Percentiles rank a stretch among this genome's conserved stretches.
phyloP scores from a whole-genome alignment of 2,329 filamentous ascomycete genomes.

The Trichoderma breve region DNA sequence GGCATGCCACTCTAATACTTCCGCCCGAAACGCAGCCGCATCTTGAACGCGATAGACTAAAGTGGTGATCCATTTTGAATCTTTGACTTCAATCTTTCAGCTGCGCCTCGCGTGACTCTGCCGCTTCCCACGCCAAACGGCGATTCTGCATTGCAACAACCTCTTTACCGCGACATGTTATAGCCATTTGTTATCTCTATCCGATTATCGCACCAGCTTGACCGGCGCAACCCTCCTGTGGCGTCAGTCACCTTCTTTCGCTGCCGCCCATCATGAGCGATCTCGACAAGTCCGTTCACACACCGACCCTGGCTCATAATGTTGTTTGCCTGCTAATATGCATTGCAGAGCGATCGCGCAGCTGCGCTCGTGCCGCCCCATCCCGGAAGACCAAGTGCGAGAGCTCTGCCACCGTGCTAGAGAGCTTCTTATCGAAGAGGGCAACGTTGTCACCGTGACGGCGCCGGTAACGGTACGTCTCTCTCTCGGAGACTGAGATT shows the following conservation, averaged over 20 bases:
- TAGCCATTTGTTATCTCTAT: conserved; percentile 22
- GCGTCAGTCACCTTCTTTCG: conserved; percentile 10
- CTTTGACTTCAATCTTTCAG: not conserved
- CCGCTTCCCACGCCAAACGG: not conserved
- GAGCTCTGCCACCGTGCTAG: conserved; percentile 97
- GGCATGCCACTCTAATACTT: not conserved
- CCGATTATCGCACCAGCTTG: conserved; percentile 22
- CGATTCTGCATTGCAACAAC: not conserved
- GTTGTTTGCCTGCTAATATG: conserved; percentile 11
- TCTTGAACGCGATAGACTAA: not conserved
- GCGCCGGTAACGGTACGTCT: conserved; percentile 80
- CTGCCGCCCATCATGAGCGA: conserved; percentile 69
- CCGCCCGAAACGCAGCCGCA: not conserved
- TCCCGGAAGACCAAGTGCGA: conserved; percentile 91
- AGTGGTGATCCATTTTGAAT: not conserved
- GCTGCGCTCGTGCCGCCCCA: conserved; percentile 90
- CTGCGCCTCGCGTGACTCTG: conserved; percentile 10
- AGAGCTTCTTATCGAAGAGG: conserved; percentile 94
- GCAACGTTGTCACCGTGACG: conserved; percentile 92
- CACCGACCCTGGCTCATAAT: conserved; percentile 21
- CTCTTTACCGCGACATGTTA: conserved; percentile 27
- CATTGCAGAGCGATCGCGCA: conserved; percentile 80
- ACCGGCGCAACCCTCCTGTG: conserved; percentile 26
- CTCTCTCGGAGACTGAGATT: not conserved
- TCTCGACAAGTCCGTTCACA: conserved; percentile 71